Conservation (phyloP, 768 basidiomycete genomes). For the Xerocomus spinulosus region DNA sequence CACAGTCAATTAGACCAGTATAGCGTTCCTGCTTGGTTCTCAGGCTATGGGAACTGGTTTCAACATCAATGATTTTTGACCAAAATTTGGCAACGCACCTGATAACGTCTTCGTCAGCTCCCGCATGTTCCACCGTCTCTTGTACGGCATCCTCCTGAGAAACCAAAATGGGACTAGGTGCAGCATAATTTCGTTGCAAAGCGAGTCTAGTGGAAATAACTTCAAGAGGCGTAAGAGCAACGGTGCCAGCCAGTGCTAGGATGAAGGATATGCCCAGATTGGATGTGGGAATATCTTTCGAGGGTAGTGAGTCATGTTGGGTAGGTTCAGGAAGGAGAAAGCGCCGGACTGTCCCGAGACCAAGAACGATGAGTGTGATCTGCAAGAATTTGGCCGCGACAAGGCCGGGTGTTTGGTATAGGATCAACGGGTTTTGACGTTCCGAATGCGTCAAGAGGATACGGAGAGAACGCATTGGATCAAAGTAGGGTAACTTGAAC, state of each 20-base stretch:
- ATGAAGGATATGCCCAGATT: constrained; percentile 36
- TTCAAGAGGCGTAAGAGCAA: constrained; percentile 63
- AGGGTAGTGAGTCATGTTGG: constrained; percentile 28
- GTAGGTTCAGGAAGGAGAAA: constrained; percentile 52
- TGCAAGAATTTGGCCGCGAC: constrained; percentile 38
- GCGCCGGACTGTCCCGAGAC: constrained; percentile 33
- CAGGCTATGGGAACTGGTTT: constrained; percentile 32
- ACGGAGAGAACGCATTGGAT: constrained; percentile 48
- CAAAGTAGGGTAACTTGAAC: constrained; percentile 59
- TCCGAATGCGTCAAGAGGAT: constrained; percentile 74
- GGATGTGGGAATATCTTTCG: constrained; percentile 41
- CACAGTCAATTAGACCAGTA: constrained; percentile 63
- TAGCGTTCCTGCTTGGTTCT: constrained; percentile 74
- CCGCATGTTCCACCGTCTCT: constrained; percentile 53
- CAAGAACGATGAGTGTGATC: constrained; percentile 34
- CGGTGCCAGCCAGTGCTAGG: constrained; percentile 30
- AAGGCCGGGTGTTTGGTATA: constrained; percentile 70
- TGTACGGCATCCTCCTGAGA: constrained; percentile 40
- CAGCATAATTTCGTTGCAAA: constrained; percentile 68
- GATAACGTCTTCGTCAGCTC: constrained; percentile 72
- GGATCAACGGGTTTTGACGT: constrained; percentile 63
- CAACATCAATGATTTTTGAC: not conserved
- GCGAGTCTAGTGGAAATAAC: constrained; percentile 70
- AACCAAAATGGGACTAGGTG: not conserved
- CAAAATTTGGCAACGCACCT: constrained; percentile 41